These are phyloP conservation scores for Bisporella sp. DNA, from an alignment of 2,329 filamentous ascomycete genomes.

Conservation along the genomic window DNA sequence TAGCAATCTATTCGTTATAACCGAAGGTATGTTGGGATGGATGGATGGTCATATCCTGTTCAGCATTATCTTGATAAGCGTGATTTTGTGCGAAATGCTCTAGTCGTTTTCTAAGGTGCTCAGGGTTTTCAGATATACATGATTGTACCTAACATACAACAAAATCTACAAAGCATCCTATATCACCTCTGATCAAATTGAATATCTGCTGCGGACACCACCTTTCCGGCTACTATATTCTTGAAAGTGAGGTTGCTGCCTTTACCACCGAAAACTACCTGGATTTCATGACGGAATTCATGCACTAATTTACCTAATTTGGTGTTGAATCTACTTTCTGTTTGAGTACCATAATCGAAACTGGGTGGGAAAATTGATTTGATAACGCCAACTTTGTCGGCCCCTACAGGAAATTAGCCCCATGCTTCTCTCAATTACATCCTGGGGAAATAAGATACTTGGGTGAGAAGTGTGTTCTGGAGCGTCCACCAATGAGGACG, in stretches of 20 bases:
- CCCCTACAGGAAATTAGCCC: constrained; percentile 2
- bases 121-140: too few relatives aligned
- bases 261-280: constrained; percentile 8
- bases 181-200: constrained; percentile 2
- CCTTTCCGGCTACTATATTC: constrained; percentile 2
- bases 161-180: neutral
- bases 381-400: constrained; percentile 3
- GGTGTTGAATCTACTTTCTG: neutral
- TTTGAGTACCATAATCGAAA: neutral
- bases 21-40: too few relatives aligned
- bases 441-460: neutral
- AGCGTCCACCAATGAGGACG: neutral
- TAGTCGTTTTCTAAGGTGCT: too few relatives aligned
- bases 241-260: constrained; percentile 9
- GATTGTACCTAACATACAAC: neutral
- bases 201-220: constrained; percentile 1
- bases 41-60: too few relatives aligned
- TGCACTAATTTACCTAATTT: neutral
- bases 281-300: neutral
- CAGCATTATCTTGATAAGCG: too few relatives aligned
- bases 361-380: neutral
- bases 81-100: too few relatives aligned
- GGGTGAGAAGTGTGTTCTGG: constrained; percentile 5
- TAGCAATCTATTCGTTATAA: too few relatives aligned
- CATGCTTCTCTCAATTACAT: neutral